phyloP scores from a whole-genome alignment of 257 asterid genomes.

The Gentiana dahurica region DNA sequence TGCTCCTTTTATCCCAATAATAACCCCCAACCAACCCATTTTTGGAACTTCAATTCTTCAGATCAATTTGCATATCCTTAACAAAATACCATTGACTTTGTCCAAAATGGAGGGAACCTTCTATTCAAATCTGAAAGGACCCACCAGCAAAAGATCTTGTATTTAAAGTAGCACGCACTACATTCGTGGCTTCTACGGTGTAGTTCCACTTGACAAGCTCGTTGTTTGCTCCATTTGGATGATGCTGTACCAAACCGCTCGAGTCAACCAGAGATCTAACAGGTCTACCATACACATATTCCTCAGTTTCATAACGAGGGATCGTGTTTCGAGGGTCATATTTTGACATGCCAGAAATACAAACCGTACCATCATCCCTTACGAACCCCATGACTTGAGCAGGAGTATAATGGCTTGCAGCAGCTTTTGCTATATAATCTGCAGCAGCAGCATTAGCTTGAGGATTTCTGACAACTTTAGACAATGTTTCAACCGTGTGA shows the following conservation, averaged over 20 bases:
- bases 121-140: slow-evolving; percentile 19
- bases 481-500: slow-evolving; percentile 25
- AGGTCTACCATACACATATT: slow-evolving; percentile 20
- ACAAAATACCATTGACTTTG: background rate
- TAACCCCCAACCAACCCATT: slow-evolving; percentile 1
- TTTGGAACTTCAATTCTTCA: background rate
- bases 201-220: slow-evolving; percentile 34
- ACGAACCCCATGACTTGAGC: slow-evolving; percentile 3
- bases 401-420: slow-evolving; percentile 3
- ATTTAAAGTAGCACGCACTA: slow-evolving; percentile 10
- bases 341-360: slow-evolving; percentile 11
- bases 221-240: slow-evolving; percentile 17
- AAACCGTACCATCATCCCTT: slow-evolving; percentile 11
- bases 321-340: slow-evolving; percentile 18
- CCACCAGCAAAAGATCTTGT: slow-evolving; percentile 16
- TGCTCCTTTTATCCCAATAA: background rate
- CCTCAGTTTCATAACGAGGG: slow-evolving; percentile 23
- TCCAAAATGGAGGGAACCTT: slow-evolving; percentile 11
- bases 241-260: slow-evolving; percentile 15
- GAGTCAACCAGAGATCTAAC: slow-evolving; percentile 24
- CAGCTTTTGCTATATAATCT: background rate
- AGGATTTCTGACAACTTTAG: slow-evolving; percentile 24
- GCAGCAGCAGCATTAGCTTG: slow-evolving; percentile 17
- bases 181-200: slow-evolving; percentile 13
- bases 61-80: background rate